Base-by-base conservation (phyloP, 352 stramenopile species). In the Pseudoperonospora humuli region DNA sequence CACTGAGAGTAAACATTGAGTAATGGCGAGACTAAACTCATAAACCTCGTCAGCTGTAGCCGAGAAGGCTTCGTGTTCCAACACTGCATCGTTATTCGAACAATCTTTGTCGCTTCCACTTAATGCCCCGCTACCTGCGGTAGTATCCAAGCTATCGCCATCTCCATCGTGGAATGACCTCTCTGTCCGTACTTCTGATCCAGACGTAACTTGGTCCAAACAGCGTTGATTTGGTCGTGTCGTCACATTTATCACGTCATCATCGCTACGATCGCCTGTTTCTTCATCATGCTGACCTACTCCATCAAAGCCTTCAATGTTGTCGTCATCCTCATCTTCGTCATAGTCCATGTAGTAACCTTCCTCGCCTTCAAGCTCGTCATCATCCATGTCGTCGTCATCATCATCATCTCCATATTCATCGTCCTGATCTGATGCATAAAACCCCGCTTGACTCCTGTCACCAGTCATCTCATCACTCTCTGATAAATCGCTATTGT, bases 401-500 rank as follows among this genome's bases (percentile, higher is more conserved):
- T 82, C 67, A 28, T 79, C 66, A 1, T 75, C 71, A 20, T 74
- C 59, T 14, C 61, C 64, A 6, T 66, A 59, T 21, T 70, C 57
- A 32, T 75, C 54, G n/a, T 75, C 69, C 8, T 68, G 45, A 20
- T 67, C 60, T n/a, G 57, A 63, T 6, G 61, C 50, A 20, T 71
- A 76, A 45, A 74, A 72, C 64, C 65, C 77, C 20, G 54, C 33
- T 2, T 45, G 54, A 37, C 46, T 49, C 19, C 40, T 51, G 25
- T 38, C 44, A 32, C 33, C 41, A 25, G 40, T 31, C 33, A 62
- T 45, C 7, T 58, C 49, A 41, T 78, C 70, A 3, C 42, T 63
- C 9, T 84, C 74, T 5, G 67, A 83, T 24, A 64, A 47, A 18
- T 84, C 67, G 21, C 68, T 85, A n/a, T 70, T 56, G 18, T 78